These are phyloP conservation scores for Pseudonectria foliicola DNA, from an alignment of 2,329 filamentous ascomycete species.

Conservation along the genomic window DNA sequence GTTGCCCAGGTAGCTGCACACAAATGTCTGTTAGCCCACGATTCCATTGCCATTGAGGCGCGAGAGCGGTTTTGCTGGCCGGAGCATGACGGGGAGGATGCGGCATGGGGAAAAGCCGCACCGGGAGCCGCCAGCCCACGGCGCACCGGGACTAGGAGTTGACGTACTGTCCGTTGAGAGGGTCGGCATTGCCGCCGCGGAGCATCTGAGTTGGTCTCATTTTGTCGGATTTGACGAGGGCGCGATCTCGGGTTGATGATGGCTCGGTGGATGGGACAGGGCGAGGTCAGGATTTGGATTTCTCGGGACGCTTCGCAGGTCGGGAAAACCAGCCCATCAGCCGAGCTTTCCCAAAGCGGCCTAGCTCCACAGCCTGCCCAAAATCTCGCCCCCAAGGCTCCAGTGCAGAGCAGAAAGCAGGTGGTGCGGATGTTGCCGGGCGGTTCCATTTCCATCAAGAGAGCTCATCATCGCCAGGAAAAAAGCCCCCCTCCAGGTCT, in stretches of 20 bases:
- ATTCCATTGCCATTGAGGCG: slow-evolving; percentile 6
- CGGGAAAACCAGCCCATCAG: slow-evolving; percentile 23
- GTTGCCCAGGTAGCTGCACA: slow-evolving; percentile 59
- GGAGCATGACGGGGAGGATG: slow-evolving; percentile 5
- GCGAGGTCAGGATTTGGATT: slow-evolving; percentile 26
- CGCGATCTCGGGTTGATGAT: slow-evolving; percentile 13
- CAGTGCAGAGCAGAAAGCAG: background rate
- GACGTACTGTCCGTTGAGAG: slow-evolving; percentile 32
- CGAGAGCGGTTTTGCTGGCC: slow-evolving; percentile 7
- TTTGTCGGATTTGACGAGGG: slow-evolving; percentile 21
- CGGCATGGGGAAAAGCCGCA: slow-evolving; percentile 27
- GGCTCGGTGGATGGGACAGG: slow-evolving; percentile 17
- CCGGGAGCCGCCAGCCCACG: slow-evolving; percentile 11
- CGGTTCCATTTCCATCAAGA: slow-evolving; percentile 21
- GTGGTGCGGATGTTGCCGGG: slow-evolving; percentile 13
- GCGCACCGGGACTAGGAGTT: slow-evolving; percentile 7
- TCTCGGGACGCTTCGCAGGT: slow-evolving; percentile 12
- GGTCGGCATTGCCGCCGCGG: slow-evolving; percentile 25
- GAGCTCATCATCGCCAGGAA: slow-evolving; percentile 19
- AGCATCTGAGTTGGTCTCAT: slow-evolving; percentile 37
- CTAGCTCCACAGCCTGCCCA: slow-evolving; percentile 23
- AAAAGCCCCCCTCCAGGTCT: too few species aligned
- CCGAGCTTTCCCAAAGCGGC: slow-evolving; percentile 28
- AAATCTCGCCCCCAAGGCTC: slow-evolving; percentile 9
- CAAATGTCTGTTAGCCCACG: slow-evolving; percentile 18